A percentile compares a stretch with the other conserved stretches of the same genome.
phyloP scores from a whole-genome alignment of 208 protist species.

The Spongospora subterranea region DNA sequence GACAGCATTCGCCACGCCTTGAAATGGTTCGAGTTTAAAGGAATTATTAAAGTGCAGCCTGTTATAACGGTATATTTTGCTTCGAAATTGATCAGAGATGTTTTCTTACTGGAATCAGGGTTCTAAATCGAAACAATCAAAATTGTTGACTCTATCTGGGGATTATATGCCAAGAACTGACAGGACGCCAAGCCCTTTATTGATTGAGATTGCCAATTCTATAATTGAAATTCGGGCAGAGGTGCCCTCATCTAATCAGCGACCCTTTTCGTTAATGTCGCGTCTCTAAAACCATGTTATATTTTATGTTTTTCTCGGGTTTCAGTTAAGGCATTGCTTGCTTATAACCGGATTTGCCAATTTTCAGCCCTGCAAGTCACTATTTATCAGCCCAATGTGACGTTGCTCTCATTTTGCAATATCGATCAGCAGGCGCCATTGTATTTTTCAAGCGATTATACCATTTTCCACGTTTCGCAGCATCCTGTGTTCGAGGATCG shows the following conservation, averaged over 20 bases:
- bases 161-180: background rate
- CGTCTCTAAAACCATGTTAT: background rate
- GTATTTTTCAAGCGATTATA: background rate
- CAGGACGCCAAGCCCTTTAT: background rate
- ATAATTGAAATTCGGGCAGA: background rate
- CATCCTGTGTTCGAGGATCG: background rate
- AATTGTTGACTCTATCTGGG: background rate
- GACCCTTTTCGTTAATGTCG: background rate
- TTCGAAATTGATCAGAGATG: background rate
- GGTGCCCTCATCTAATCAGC: background rate
- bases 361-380: too few relatives aligned
- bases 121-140: background rate
- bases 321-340: too few relatives aligned
- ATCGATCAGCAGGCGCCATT: background rate
- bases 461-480: background rate
- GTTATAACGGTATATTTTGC: constrained; percentile 7
- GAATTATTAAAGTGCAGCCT: background rate
- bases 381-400: constrained; percentile 1
- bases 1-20: constrained; percentile 24
- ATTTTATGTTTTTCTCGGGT: too few relatives aligned
- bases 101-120: background rate
- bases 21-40: constrained; percentile 47
- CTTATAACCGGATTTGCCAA: too few relatives aligned
- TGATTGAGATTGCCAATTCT: background rate
- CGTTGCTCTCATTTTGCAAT: constrained; percentile 31